Percentiles rank a stretch among this genome's conserved stretches.
Evolutionary conservation across 1,284 basidiomycete species (phyloP).

Genomic region (Omphalotus olearius): DNA sequence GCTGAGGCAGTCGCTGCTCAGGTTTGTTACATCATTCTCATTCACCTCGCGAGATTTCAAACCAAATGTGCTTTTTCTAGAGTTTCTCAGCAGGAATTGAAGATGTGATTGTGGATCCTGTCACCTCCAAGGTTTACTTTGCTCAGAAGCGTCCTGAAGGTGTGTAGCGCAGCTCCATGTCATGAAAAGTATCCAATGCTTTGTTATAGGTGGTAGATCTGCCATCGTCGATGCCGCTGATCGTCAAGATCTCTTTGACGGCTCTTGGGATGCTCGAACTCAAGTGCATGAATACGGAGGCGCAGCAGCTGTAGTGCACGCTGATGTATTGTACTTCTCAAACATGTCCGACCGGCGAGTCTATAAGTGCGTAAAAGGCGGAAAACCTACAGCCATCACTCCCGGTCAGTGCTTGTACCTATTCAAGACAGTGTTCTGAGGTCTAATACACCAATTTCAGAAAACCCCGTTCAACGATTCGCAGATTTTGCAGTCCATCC

Average conservation of each 20-base stretch:
- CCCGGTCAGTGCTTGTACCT: constrained; percentile 20
- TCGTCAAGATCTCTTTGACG: constrained; percentile 25
- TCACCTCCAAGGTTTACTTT: not conserved
- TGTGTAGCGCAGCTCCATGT: not conserved
- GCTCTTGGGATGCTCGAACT: constrained; percentile 31
- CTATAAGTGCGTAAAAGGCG: constrained; percentile 11
- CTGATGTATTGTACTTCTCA: constrained; percentile 32
- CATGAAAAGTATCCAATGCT: not conserved
- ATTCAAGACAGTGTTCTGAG: not conserved
- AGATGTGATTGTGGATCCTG: constrained; percentile 2
- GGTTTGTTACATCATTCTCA: not conserved
- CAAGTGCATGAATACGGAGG: constrained; percentile 40
- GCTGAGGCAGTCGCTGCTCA: constrained; percentile 28
- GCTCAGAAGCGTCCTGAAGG: constrained; percentile 8
- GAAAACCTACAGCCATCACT: constrained; percentile 23
- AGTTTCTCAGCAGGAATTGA: constrained; percentile 7
- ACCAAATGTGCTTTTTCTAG: not conserved
- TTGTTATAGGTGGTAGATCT: not conserved
- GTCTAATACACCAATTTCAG: not conserved
- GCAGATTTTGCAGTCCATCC: constrained; percentile 21
- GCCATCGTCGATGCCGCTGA: not conserved
- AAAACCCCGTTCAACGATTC: constrained; percentile 25
- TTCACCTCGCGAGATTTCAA: not conserved
- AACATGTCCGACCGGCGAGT: constrained; percentile 23
- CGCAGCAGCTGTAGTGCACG: constrained; percentile 27